Conservation (phyloP, 2,329 filamentous ascomycete genomes). For the Coniochaeta sp. region DNA sequence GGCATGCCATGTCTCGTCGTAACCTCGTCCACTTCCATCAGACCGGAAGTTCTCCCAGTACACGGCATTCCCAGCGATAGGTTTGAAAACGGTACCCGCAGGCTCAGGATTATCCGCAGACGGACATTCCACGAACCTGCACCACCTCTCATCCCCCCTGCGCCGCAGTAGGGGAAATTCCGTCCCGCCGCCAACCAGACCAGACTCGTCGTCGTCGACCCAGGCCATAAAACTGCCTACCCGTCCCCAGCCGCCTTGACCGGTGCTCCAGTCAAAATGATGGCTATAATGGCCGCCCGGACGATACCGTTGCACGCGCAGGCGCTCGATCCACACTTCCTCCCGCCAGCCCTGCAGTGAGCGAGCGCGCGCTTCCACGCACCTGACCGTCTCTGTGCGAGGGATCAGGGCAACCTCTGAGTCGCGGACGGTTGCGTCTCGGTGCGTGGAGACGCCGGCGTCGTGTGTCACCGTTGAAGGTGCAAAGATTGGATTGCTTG, state of each 20-base stretch:
- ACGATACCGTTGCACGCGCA: constrained; percentile 43
- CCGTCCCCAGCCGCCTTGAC: constrained; percentile 36
- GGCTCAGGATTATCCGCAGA: constrained; percentile 5
- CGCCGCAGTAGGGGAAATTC: constrained; percentile 39
- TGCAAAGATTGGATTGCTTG: constrained; percentile 39
- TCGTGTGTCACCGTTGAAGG: constrained; percentile 44
- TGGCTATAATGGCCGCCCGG: constrained; percentile 43
- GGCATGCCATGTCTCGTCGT: constrained; percentile 48
- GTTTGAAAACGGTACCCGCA: constrained; percentile 35
- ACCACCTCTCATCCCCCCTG: constrained; percentile 32
- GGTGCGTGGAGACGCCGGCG: constrained; percentile 30
- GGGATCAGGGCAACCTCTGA: constrained; percentile 46
- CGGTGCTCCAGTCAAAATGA: constrained; percentile 47
- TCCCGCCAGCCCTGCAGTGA: constrained; percentile 46
- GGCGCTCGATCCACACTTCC: constrained; percentile 44
- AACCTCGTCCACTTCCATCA: constrained; percentile 41
- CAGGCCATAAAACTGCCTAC: constrained; percentile 49
- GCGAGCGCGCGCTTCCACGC: constrained; percentile 39
- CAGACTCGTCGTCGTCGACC: constrained; percentile 30
- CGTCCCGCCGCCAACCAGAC: constrained; percentile 40
- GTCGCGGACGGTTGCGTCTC: constrained; percentile 38
- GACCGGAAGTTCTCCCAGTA: constrained; percentile 52
- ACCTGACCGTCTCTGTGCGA: constrained; percentile 33
- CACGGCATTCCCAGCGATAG: constrained; percentile 44
- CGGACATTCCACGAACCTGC: constrained; percentile 39